phyloP scores from a whole-genome alignment of 192 early-diverging fungal genomes.

The Podila epigama region DNA sequence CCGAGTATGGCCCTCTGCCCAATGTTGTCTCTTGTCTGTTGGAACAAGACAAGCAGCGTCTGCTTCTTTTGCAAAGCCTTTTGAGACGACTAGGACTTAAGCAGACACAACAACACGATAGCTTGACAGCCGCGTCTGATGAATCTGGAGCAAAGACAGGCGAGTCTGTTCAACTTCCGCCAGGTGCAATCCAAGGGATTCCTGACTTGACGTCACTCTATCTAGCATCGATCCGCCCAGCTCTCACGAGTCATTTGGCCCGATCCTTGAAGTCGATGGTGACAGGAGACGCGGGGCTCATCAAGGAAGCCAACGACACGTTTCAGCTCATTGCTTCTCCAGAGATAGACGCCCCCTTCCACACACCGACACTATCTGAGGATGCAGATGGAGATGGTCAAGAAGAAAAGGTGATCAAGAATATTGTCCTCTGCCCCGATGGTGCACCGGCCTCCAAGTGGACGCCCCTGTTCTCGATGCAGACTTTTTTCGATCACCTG shows the following conservation, averaged over 20 bases:
- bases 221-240: slow-evolving; percentile 24
- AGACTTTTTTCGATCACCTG: slow-evolving; percentile 58
- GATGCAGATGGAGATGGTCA: slow-evolving; percentile 27
- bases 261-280: slow-evolving; percentile 1
- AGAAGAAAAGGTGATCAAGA: slow-evolving; percentile 53
- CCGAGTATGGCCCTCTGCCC: slow-evolving; percentile 58
- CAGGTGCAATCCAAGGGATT: slow-evolving; percentile 28
- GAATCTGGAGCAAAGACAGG: background rate
- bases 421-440: slow-evolving; percentile 52
- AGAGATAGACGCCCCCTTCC: slow-evolving; percentile 10
- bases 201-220: slow-evolving; percentile 55
- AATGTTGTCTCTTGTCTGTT: slow-evolving; percentile 57
- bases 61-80: slow-evolving; percentile 62
- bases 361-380: slow-evolving; percentile 35
- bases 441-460: slow-evolving; percentile 47
- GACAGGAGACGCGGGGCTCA: slow-evolving; percentile 17
- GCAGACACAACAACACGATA: slow-evolving; percentile 24
- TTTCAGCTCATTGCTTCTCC: slow-evolving; percentile 39
- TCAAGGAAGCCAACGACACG: slow-evolving; percentile 51
- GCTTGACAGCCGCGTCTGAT: no score
- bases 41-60: slow-evolving; percentile 56
- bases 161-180: slow-evolving; percentile 1
- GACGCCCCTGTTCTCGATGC: slow-evolving; percentile 70
- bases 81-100: slow-evolving; percentile 74
- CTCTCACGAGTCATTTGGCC: slow-evolving; percentile 8